These are phyloP conservation scores for Dactylonectria macrodidyma DNA, from an alignment of 2,329 filamentous ascomycete species.

Conservation along the genomic window DNA sequence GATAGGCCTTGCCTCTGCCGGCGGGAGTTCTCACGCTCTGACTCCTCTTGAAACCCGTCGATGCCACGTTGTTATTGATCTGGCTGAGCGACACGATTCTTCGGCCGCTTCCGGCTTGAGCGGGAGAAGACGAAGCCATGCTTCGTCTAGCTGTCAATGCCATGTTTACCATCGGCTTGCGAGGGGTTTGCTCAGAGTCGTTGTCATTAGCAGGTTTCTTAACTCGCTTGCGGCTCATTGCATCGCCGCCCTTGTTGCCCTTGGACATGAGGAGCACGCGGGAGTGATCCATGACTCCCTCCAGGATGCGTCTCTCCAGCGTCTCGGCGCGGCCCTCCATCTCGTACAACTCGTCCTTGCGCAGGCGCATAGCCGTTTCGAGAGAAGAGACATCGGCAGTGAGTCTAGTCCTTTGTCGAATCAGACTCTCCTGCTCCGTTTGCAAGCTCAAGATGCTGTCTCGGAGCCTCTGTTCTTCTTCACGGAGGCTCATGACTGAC, in stretches of 20 bases:
- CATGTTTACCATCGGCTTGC: constrained; percentile 63
- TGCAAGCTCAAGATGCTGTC: constrained; percentile 72
- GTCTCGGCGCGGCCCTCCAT: constrained; percentile 93
- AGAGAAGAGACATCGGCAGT: constrained; percentile 90
- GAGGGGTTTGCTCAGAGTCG: constrained; percentile 42
- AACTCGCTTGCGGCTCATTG: constrained; percentile 72
- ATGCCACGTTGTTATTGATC: constrained; percentile 82
- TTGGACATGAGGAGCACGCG: constrained; percentile 88
- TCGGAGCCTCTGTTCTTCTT: constrained; percentile 68
- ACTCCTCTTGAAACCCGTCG: constrained; percentile 79
- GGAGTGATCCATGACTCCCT: constrained; percentile 97
- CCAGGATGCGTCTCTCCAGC: constrained; percentile 91
- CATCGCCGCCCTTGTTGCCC: constrained; percentile 66
- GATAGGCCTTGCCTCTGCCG: constrained; percentile 58
- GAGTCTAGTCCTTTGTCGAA: constrained; percentile 83
- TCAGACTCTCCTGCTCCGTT: constrained; percentile 81
- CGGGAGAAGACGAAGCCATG: constrained; percentile 56
- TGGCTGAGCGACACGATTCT: constrained; percentile 93
- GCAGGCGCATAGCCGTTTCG: constrained; percentile 89
- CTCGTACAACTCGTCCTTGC: constrained; percentile 89
- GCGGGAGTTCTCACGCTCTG: constrained; percentile 80
- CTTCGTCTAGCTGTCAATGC: constrained; percentile 68
- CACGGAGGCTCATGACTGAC: constrained; percentile 65
- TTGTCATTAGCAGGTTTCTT: constrained; percentile 56
- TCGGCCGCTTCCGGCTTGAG: constrained; percentile 72